Evolutionary conservation across 805 yeast species (phyloP).

Genomic region (Spathaspora girioi): DNA sequence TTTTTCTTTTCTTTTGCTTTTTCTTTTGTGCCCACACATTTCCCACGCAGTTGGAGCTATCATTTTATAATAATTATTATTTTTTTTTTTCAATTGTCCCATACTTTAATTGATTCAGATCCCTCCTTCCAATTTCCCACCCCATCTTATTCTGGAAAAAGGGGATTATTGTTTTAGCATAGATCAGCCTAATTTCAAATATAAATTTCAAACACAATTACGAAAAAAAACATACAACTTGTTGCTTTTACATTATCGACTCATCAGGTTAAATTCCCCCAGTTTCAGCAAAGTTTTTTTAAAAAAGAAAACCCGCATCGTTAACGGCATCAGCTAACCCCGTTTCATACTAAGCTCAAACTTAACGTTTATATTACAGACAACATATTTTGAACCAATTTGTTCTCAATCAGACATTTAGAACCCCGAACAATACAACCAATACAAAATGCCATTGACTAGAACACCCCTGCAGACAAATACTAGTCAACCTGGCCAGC

Average conservation of each 20-base stretch:
- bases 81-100: neutral
- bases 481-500: neutral
- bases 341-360: no score
- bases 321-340: neutral
- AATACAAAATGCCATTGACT: constrained; percentile 3
- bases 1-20: neutral
- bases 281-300: neutral
- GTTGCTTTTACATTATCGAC: neutral
- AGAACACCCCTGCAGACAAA: constrained; percentile 1
- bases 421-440: neutral
- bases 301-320: neutral
- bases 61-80: no score
- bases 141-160: neutral
- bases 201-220: neutral
- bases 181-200: neutral
- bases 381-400: neutral
- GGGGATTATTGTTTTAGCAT: neutral
- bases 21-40: neutral
- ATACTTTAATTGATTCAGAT: neutral
- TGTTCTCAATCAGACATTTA: neutral
- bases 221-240: no score
- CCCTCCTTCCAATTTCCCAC: neutral
- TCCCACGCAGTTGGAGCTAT: neutral
- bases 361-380: neutral
- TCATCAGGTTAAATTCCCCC: neutral